Evolutionary conservation across 2,329 filamentous ascomycete genomes (phyloP), one percentile per base, ranked within the genome.

Genomic region (Hirsutella thompsonii): DNA sequence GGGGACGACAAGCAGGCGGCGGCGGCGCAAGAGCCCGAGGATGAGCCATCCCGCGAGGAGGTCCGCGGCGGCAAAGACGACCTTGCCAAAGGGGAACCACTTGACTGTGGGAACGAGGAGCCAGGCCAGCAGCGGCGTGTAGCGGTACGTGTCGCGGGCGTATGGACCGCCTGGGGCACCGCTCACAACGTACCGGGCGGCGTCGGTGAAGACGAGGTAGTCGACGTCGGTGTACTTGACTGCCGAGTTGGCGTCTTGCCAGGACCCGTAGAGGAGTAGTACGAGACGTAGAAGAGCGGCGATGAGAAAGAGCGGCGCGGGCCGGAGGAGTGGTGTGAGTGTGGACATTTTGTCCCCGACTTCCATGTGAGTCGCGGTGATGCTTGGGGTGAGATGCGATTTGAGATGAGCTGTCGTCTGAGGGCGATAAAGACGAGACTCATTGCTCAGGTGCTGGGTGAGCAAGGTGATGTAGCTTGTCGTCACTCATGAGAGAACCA

Each of bases 151-250:
- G 55, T 92, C 90, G 41, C 92, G 79, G 33, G 75, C 73, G 59
- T 98, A 98, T 2, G 92, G 92, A 0, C 84, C 85, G 37, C 66
- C 63, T 3, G 75, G 75, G n/a, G 28, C 5, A 5, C 16, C 28
- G 11, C 62, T 67, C 3, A 79, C 65, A 35, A 86, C 62, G 61
- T 83, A 90, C 48, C 84, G 83, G 2, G 92, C 78, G 20, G 92
- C 92, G 60, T 96, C 90, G 38, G 92, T 96, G 69, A 98, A 98
- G 59, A 98, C 92, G 49, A 88, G 79, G 64, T 98, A 98, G 70
- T 98, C 92, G 53, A 98, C 95, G 63, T 98, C 92, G 39, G 92
- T 98, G 68, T 96, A 98, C 65, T 96, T 96, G 56, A 98, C 67
- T 13, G 90, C 81, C 8, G 88, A 93, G 63, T 89, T 73, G 45